Evolutionary conservation across 1,284 basidiomycete genomes (phyloP).

Genomic region (Apiotrichum montevideense): DNA sequence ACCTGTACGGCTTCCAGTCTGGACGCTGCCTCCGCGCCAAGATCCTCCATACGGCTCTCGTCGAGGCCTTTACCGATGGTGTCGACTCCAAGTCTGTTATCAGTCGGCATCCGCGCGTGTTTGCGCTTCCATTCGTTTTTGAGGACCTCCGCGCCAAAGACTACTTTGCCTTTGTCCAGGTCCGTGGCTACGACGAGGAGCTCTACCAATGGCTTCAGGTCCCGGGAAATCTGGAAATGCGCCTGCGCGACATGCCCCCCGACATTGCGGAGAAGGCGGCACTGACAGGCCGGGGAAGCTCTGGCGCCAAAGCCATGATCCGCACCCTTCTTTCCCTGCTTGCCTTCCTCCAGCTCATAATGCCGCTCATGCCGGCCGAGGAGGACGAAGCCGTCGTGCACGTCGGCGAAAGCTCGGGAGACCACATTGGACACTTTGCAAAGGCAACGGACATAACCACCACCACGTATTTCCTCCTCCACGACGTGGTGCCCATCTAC

Average conservation of each 20-base stretch:
- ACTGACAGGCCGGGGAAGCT: conserved; percentile 13
- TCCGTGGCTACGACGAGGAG: conserved; percentile 25
- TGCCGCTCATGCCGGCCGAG: conserved; percentile 19
- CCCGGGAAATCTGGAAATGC: conserved; percentile 21
- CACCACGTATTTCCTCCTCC: conserved; percentile 29
- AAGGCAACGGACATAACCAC: conserved; percentile 1
- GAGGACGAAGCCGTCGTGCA: conserved; percentile 11
- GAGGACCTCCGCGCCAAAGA: conserved; percentile 31
- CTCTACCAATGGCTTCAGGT: conserved; percentile 27
- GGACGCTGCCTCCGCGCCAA: conserved; percentile 27
- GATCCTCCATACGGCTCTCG: conserved; percentile 26
- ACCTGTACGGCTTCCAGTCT: conserved; percentile 30
- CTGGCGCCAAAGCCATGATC: conserved; percentile 20
- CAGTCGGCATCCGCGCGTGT: conserved; percentile 25
- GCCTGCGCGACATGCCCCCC: conserved; percentile 11
- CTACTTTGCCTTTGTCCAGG: conserved; percentile 25
- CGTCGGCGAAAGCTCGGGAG: conserved; percentile 1
- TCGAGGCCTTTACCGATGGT: conserved; percentile 16
- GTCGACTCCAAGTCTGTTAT: conserved; percentile 17
- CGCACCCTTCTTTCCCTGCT: conserved; percentile 23
- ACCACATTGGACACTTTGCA: conserved; percentile 7
- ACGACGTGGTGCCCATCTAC: conserved; percentile 36
- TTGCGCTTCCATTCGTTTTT: conserved; percentile 31
- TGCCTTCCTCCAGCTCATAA: conserved; percentile 26
- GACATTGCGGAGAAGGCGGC: conserved; percentile 6